phyloP scores from a whole-genome alignment of 2,329 filamentous ascomycete genomes.

The Hansfordia pulvinata region DNA sequence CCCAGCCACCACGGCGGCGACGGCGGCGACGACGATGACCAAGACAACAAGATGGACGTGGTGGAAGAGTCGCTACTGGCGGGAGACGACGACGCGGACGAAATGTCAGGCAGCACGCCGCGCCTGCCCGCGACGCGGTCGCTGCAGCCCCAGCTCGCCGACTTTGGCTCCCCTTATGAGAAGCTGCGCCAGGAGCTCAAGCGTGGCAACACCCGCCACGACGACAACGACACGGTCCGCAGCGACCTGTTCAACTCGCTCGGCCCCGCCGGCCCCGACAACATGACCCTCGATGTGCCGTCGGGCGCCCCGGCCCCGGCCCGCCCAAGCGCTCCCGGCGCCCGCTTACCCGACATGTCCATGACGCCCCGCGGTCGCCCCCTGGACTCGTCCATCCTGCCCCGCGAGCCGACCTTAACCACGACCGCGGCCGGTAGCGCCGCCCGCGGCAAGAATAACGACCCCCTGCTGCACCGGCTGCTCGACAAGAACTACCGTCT shows the following conservation, averaged over 20 bases:
- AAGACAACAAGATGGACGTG: slow-evolving; percentile 21
- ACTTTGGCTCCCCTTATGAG: slow-evolving; percentile 68
- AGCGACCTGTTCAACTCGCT: slow-evolving; percentile 2
- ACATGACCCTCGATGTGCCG: too few relatives aligned
- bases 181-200: slow-evolving; percentile 54
- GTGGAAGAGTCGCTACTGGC: slow-evolving; percentile 55
- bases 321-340: slow-evolving; percentile 32
- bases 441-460: slow-evolving; percentile 31
- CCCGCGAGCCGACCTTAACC: slow-evolving; percentile 21
- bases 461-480: slow-evolving; percentile 80
- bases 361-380: slow-evolving; percentile 41
- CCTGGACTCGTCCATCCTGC: slow-evolving; percentile 35
- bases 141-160: slow-evolving; percentile 40
- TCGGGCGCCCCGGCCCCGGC: slow-evolving; percentile 12
- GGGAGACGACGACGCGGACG: slow-evolving; percentile 45
- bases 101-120: slow-evolving; percentile 58
- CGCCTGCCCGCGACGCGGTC: slow-evolving; percentile 38
- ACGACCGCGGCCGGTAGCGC: slow-evolving; percentile 8
- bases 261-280: too few relatives aligned
- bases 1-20: slow-evolving; percentile 21
- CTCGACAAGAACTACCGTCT: slow-evolving; percentile 92
- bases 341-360: slow-evolving; percentile 50
- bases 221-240: slow-evolving; percentile 11
- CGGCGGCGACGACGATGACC: slow-evolving; percentile 12
- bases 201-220: slow-evolving; percentile 22